Evolutionary conservation across 208 protist species (phyloP), one percentile per base, ranked within the genome.

Genomic region (Wallacemonas sp.): DNA sequence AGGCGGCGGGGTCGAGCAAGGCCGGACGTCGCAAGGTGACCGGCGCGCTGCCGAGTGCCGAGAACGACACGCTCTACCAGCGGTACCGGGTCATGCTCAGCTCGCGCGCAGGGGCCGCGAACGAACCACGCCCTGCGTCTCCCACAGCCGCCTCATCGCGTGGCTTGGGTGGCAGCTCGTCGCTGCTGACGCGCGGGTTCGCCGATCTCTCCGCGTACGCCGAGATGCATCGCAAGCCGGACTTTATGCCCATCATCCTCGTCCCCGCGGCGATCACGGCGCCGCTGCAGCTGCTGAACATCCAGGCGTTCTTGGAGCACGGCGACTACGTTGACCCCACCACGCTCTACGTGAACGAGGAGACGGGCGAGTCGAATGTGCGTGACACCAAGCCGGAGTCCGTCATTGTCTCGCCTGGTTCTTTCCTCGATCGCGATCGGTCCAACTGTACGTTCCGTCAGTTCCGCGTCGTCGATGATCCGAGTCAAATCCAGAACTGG

Each of bases 161-260:
- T 46, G 83, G 72, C 14, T 30, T 43, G 33, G 64, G 41, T 1
- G 64, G 73, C 61, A 82, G 47, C 72, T 73, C 73, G 48, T 68
- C 77, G 55, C 82, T 74, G 19, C 74, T 90, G 38, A 71, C 72
- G n/a, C 64, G 69, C 4, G 84, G 84, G 2, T 86, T 90, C 61
- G 29, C 81, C 17, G 43, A 80, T n/a, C 47, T 68, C 5, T 49
- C 63, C 41, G 71, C 72, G 62, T 85, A 83, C 67, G 52, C 65
- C 29, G 64, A 70, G 1, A 78, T 78, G 19, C 75, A 83, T 60
- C 60, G 52, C 23, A 36, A 81, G 58, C 77, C 83, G 0, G 84
- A 96, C 72, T 96, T 96, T 64, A 85, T 84, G 72, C 90, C 87
- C 19, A 88, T 93, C 52, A 90, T 96, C 46, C 68, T 96, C 38